Evolutionary conservation across 164 flowering plant species (phyloP), one percentile per base, ranked within the genome.

Genomic region (Umbellularia californica): DNA sequence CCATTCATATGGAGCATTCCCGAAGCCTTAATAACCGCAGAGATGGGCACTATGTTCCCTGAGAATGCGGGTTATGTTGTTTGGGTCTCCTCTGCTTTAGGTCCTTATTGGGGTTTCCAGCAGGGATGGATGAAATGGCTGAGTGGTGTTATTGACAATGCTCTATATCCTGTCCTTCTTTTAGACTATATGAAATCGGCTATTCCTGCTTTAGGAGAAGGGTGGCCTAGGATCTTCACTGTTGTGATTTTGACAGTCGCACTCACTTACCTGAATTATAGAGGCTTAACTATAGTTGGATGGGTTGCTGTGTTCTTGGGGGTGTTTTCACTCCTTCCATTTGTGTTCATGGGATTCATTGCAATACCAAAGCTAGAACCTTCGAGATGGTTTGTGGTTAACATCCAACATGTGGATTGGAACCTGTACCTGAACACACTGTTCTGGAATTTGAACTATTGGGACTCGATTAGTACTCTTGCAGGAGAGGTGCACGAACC

Each of bases 51-150:
- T 15, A 86, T 86, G 89, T 88, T 86, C 81, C 91, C 91, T 1
- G 89, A 88, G 67, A 83, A 86, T 80, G 88, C 89, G 25, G 91
- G 91, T 7, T 86, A 86, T 74, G 91, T 88, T 19, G 85, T 85
- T 19, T 88, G 91, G 89, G 91, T 88, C 17, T 82, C 91, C 20
- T 68, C 89, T 9, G 91, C 87, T 24, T 79, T 88, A 66, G 91
- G 89, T 28, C 85, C 85, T 58, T 88, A 58, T 51, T 88, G 89
- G 89, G 90, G 90, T 3, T 88, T 88, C 73, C 89, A 86, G 76
- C 88, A 83, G 74, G 90, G 90, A 22, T 86, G 89, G 89, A 84
- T 86, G 89, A 88, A 88, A 78, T 86, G 90, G 90, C 79, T 86
- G n/a, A 86, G 90, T 77, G 90, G 90, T 41, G 89, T 88, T 24